Percentiles rank a stretch among this genome's conserved stretches.
These are phyloP conservation scores for Emergomyces pasteurianus DNA, from an alignment of 2,329 filamentous ascomycete genomes.

Conservation along the genomic window DNA sequence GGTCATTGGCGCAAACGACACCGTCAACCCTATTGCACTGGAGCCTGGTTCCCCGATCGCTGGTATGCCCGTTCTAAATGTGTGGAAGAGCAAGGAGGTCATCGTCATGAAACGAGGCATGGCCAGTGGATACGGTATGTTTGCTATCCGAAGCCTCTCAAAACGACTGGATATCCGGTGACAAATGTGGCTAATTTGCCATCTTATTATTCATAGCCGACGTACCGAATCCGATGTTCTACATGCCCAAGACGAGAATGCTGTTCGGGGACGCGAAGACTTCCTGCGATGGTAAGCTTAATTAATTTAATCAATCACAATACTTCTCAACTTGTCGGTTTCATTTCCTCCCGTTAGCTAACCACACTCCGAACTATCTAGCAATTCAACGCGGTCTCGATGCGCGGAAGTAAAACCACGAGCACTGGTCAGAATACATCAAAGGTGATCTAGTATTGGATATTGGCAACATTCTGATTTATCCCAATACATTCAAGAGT, in stretches of 20 bases:
- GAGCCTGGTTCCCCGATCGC: slow-evolving; percentile 75
- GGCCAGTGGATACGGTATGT: slow-evolving; percentile 71
- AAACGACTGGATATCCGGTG: neutral
- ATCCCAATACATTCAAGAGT: neutral
- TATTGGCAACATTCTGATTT: neutral
- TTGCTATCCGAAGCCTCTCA: neutral
- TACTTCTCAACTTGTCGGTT: neutral
- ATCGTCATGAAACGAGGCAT: slow-evolving; percentile 89
- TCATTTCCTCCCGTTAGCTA: neutral
- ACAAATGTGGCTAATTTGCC: neutral
- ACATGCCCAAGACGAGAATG: slow-evolving; percentile 82
- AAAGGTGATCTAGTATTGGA: neutral
- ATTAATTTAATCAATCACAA: neutral
- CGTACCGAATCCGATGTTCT: slow-evolving; percentile 89
- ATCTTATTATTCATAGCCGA: slow-evolving; percentile 45
- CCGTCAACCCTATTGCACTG: slow-evolving; percentile 79
- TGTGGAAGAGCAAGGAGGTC: slow-evolving; percentile 88
- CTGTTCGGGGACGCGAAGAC: slow-evolving; percentile 81
- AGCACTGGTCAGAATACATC: neutral
- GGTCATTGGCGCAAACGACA: slow-evolving; percentile 86
- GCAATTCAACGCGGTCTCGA: slow-evolving; percentile 12
- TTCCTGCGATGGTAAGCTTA: slow-evolving; percentile 59
- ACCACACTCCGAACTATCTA: neutral
- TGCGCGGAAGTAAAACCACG: slow-evolving; percentile 7
- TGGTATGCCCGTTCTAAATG: slow-evolving; percentile 84